Evolutionary conservation across 225 moss, liverwort and hornwort genomes (phyloP), one percentile per base, ranked within the genome.

Genomic region (Ulota crispa): DNA sequence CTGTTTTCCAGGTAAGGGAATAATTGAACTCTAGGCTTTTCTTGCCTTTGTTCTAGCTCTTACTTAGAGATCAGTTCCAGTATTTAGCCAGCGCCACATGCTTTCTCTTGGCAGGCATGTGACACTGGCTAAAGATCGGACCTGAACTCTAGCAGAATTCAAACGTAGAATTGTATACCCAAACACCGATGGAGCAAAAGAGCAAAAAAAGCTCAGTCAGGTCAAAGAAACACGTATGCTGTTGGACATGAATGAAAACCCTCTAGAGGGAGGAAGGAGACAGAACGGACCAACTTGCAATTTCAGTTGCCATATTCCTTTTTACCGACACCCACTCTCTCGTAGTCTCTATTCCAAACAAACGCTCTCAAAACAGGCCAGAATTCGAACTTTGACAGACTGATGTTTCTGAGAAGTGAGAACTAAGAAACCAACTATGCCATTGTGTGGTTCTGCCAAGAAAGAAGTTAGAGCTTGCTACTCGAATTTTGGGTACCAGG

Each of bases 61-160:
- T 16, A 21, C 1, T 6, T 71, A 52, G 19, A 71, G 71, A 31
- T 52, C 52, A 31, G 52, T 71, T 70, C 28, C 69, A 26, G 3
- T 1, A 0, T 69, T 42, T 5, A 2, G 2, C 15, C 23, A n/a
- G 1, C 0, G 11, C 0, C 10, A 18, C 32, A 32, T 4, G 23
- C 18, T n/a, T 26, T 0, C 12, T 7, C 19, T 47, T 16, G 47
- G 5, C 0, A 4, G 0, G 11, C 9, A 65, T 1, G 55, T 11
- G 24, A 45, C 32, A 8, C 23, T 66, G 28, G 42, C 55, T 41
- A 42, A 26, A 52, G 7, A 3, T 0, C 24, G 12, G 20, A 43
- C 13, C 39, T 37, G 18, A 74, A 24, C 37, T 57, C 59, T 54
- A 23, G 0, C 2, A 72, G 0, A 6, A 70, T 7, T 50, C 28